Percentiles rank a stretch among this genome's conserved stretches.
These are phyloP conservation scores for Dichomitus squalens DNA, from an alignment of 1,284 basidiomycete genomes.

Conservation along the genomic window DNA sequence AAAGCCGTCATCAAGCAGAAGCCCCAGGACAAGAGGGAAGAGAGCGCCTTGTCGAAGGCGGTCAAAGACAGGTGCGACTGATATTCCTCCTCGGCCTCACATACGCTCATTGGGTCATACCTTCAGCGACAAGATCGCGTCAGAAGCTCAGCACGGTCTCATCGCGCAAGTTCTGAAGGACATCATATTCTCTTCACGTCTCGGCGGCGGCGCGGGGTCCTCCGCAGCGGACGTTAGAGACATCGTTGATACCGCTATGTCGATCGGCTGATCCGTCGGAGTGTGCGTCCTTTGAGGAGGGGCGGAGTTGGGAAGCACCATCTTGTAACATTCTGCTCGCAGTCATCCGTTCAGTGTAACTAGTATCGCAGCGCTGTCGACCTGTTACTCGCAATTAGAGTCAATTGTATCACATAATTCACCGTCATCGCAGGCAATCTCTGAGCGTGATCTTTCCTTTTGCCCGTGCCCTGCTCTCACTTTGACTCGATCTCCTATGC, in stretches of 20 bases:
- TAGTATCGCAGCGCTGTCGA: slow-evolving; percentile 14
- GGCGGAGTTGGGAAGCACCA: not conserved
- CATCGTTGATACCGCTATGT: slow-evolving; percentile 44
- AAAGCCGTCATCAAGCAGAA: slow-evolving; percentile 50
- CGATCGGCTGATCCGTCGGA: slow-evolving; percentile 25
- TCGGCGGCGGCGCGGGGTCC: slow-evolving; percentile 35
- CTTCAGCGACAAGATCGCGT: slow-evolving; percentile 77
- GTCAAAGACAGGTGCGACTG: slow-evolving; percentile 78
- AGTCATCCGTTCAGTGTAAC: slow-evolving; percentile 12
- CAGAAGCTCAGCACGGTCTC: slow-evolving; percentile 90
- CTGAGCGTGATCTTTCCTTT: too few species aligned
- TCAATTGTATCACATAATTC: slow-evolving; percentile 15
- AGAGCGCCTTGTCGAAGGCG: slow-evolving; percentile 76
- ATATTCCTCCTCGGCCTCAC: not conserved
- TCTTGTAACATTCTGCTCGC: slow-evolving; percentile 20
- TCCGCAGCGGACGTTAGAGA: slow-evolving; percentile 31
- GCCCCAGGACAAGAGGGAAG: slow-evolving; percentile 78
- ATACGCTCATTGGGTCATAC: not conserved
- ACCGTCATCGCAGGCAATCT: too few species aligned
- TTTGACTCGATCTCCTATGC: too few species aligned
- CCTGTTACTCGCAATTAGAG: slow-evolving; percentile 14
- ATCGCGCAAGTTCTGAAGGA: slow-evolving; percentile 91
- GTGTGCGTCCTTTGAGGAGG: not conserved
- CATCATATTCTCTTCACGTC: slow-evolving; percentile 72
- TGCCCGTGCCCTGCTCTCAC: too few species aligned